Conservation (phyloP, 352 stramenopile genomes). For the Hyaloperonospora brassicae region DNA sequence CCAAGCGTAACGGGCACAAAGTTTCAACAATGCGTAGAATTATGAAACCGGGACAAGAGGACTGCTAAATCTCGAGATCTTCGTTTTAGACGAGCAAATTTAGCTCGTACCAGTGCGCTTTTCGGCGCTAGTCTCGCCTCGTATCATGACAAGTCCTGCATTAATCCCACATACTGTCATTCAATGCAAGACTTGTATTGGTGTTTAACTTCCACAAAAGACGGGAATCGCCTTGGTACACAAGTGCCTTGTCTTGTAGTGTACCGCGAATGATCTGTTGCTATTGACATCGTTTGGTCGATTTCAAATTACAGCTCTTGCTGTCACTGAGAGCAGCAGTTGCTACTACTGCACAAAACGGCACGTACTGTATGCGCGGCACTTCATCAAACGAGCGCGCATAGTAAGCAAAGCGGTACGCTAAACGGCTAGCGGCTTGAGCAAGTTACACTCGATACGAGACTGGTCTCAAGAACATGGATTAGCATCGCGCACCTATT, state of each 20-base stretch:
- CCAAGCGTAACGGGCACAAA: constrained; percentile 75
- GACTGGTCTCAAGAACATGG: too few relatives aligned
- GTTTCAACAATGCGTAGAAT: constrained; percentile 83
- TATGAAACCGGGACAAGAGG: constrained; percentile 76
- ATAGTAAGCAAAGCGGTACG: too few relatives aligned
- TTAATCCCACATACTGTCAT: constrained; percentile 28
- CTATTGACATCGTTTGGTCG: constrained; percentile 52
- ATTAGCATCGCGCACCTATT: too few relatives aligned
- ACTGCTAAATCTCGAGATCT: constrained; percentile 81
- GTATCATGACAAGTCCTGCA: constrained; percentile 67
- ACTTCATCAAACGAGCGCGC: too few relatives aligned
- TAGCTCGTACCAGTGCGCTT: constrained; percentile 49
- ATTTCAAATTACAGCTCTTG: neutral
- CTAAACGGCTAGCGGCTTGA: too few relatives aligned
- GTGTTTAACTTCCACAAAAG: constrained; percentile 45
- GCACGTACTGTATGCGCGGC: neutral
- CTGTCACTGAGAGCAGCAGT: neutral
- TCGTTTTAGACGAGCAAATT: constrained; percentile 83
- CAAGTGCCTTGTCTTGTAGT: constrained; percentile 57
- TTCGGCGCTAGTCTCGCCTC: constrained; percentile 70
- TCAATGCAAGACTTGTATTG: constrained; percentile 51
- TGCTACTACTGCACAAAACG: constrained; percentile 8
- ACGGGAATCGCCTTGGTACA: constrained; percentile 61
- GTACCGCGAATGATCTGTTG: constrained; percentile 71
- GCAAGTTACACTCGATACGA: too few relatives aligned